Evolutionary conservation across 176 grass and related monocot species (phyloP), one percentile per base, ranked within the genome.

Genomic region (Ampelocalamus luodianensis): DNA sequence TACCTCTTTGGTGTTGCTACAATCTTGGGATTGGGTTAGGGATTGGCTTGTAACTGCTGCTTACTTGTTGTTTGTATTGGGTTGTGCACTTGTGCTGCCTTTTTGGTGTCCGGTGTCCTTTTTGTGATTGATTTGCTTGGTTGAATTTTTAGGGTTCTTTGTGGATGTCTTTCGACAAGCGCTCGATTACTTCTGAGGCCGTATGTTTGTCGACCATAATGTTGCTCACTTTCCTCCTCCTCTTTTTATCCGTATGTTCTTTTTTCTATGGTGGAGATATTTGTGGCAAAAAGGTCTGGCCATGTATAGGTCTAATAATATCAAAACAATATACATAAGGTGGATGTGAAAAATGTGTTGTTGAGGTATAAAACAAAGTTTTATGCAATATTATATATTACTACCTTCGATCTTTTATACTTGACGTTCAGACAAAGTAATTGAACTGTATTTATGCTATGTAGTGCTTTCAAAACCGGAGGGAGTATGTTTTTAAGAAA

Each of bases 91-190:
- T 82, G 22, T 32, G 59, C 2, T 16, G 24, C 22, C 0, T 37
- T 71, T 55, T 29, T 59, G 27, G 32, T 34, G 1, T 34, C 32
- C 3, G 32, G 32, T 34, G 32, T 38, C 13, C 44, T 42, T 50
- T 77, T 72, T 49, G 32, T 78, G 43, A 44, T 69, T 69, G 29
- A 61, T 37, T 86, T 83, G 14, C 13, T 58, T 10, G 67, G 18
- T 77, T 77, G 29, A 9, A 39, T 3, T 29, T 81, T 16, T 61
- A 51, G 29, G 68, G 51, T 23, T 10, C 12, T 20, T 58, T 45
- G 48, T 45, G 14, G 64, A 27, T 65, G 20, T 22, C 55, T 73
- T 61, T 81, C 39, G 32, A n/a, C 51, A 20, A 75, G 40, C 34
- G 62, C 61, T 23, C 5, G 17, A 79, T 53, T 74, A 13, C 45